Conservation (phyloP, 495 filamentous ascomycete genomes). For the Acidomyces sp. region DNA sequence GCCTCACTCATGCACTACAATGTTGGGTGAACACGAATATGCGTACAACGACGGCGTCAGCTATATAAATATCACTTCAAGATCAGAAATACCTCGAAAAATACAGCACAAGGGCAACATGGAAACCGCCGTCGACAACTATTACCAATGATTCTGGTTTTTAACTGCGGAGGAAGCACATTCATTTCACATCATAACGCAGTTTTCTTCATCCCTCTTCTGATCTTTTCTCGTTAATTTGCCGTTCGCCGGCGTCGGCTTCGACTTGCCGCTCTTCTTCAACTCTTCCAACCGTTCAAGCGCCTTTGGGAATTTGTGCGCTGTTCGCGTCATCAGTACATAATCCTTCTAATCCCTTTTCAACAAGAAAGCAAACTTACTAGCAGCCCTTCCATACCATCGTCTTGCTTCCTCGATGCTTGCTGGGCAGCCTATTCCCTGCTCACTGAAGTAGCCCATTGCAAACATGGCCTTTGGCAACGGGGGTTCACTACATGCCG, state of each 20-base stretch:
- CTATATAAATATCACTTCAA: no score
- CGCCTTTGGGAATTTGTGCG: conserved; percentile 87
- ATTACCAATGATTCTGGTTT: no score
- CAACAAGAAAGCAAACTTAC: conserved; percentile 44
- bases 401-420: conserved; percentile 90
- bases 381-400: conserved; percentile 96
- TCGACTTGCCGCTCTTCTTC: conserved; percentile 55
- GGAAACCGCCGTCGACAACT: no score
- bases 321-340: conserved; percentile 32
- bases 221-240: conserved; percentile 70
- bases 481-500: conserved; percentile 56
- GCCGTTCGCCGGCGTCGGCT: conserved; percentile 32
- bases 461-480: conserved; percentile 90
- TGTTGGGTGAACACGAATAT: no score
- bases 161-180: no score
- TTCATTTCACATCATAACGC: conserved; percentile 75
- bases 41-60: no score
- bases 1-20: no score
- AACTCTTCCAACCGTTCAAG: conserved; percentile 84
- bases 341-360: no score
- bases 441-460: conserved; percentile 95
- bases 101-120: no score
- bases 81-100: no score
- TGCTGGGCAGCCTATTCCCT: conserved; percentile 75
- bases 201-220: conserved; percentile 76